phyloP scores from a whole-genome alignment of 192 early-diverging fungal genomes.

The Spizellomyces punctatus region DNA sequence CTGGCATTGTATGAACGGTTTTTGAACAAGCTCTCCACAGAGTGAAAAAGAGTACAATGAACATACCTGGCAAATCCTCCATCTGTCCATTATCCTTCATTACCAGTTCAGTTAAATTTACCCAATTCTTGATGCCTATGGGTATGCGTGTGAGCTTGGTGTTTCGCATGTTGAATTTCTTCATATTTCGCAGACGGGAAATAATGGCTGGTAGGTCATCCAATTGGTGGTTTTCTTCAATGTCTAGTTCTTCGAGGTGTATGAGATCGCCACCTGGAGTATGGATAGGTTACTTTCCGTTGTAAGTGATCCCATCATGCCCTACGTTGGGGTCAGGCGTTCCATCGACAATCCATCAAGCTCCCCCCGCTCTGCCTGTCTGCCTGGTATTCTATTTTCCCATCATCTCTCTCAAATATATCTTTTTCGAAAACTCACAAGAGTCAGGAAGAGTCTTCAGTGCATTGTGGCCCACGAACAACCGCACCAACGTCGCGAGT shows the following conservation, averaged over 20 bases:
- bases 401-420: background rate
- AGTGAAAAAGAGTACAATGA: background rate
- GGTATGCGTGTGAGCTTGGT: constrained; percentile 46
- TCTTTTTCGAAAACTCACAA: constrained; percentile 19
- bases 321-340: background rate
- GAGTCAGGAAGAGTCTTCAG: constrained; percentile 42
- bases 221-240: constrained; percentile 51
- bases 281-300: background rate
- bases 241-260: constrained; percentile 46
- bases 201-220: constrained; percentile 42
- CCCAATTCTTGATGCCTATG: constrained; percentile 41
- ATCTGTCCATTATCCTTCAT: constrained; percentile 48
- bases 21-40: background rate
- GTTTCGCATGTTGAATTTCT: constrained; percentile 38
- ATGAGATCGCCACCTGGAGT: constrained; percentile 44
- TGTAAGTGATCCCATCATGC: background rate
- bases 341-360: too few relatives aligned
- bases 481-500: constrained; percentile 9
- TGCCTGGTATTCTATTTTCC: background rate
- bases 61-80: constrained; percentile 47
- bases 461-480: constrained; percentile 39
- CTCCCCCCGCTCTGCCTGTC: too few relatives aligned
- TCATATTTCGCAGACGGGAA: constrained; percentile 32
- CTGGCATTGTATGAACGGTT: constrained; percentile 7
- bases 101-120: constrained; percentile 40